Evolutionary conservation across 2,329 filamentous ascomycete genomes (phyloP).

Genomic region (Calonectria pseudoreteaudii): DNA sequence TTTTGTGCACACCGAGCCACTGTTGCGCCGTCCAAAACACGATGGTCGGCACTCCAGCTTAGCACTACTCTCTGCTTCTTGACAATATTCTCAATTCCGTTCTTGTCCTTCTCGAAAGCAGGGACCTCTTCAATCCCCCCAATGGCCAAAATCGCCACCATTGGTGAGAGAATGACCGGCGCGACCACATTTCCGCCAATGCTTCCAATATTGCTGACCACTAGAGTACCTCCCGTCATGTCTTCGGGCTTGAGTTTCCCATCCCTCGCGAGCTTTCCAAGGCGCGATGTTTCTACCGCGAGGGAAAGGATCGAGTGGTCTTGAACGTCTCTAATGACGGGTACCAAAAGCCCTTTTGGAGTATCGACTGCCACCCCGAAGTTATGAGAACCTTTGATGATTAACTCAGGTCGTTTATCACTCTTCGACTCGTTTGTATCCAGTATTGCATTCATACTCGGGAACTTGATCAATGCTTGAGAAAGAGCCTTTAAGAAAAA

Average conservation of each 20-base stretch:
- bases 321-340: constrained; percentile 21
- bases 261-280: neutral
- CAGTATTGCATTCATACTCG: constrained; percentile 10
- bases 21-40: constrained; percentile 5
- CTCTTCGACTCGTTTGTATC: neutral
- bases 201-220: constrained; percentile 21
- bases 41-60: constrained; percentile 20
- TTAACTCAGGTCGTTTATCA: neutral
- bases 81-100: neutral
- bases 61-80: neutral
- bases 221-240: constrained; percentile 9
- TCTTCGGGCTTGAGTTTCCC: constrained; percentile 4
- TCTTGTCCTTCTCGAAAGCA: neutral
- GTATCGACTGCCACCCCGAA: constrained; percentile 25
- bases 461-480: neutral
- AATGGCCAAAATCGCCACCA: constrained; percentile 1
- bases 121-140: neutral
- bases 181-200: constrained; percentile 9
- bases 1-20: constrained; percentile 20
- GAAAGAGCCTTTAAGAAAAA: constrained; percentile 25
- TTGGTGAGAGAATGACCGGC: constrained; percentile 11
- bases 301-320: constrained; percentile 13
- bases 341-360: constrained; percentile 20
- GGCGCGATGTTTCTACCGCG: neutral
- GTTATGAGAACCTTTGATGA: constrained; percentile 16